phyloP scores from a whole-genome alignment of 148 eudicot genomes.

The Rhododendron molle region DNA sequence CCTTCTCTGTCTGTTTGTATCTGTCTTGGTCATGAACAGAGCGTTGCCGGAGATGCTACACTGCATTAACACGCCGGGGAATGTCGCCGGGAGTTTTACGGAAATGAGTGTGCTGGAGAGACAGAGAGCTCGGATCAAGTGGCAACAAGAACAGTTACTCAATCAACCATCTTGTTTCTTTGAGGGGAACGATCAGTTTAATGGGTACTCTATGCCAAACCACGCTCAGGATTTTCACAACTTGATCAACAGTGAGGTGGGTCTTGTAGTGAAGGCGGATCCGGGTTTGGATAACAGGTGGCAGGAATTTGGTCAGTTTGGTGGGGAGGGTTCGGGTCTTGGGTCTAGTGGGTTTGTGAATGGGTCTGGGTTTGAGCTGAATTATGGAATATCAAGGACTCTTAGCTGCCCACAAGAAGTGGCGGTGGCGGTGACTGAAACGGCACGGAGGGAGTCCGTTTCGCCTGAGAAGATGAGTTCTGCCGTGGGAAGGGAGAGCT shows the following conservation, averaged over 20 bases:
- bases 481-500: slow-evolving; percentile 41
- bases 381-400: slow-evolving; percentile 45
- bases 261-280: slow-evolving; percentile 47
- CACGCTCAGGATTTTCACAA: slow-evolving; percentile 15
- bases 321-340: slow-evolving; percentile 16
- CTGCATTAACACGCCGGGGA: slow-evolving; percentile 24
- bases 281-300: slow-evolving; percentile 55
- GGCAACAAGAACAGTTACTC: slow-evolving; percentile 50
- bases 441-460: slow-evolving; percentile 20
- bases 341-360: slow-evolving; percentile 20
- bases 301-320: slow-evolving; percentile 35
- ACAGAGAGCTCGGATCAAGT: slow-evolving; percentile 45
- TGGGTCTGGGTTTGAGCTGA: slow-evolving; percentile 28
- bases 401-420: slow-evolving; percentile 42
- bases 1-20: neutral
- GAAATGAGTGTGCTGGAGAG: slow-evolving; percentile 66
- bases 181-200: slow-evolving; percentile 28
- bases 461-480: slow-evolving; percentile 32
- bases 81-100: slow-evolving; percentile 26
- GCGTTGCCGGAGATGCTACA: slow-evolving; percentile 42
- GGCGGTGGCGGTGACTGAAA: slow-evolving; percentile 20
- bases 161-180: slow-evolving; percentile 33
- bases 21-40: slow-evolving; percentile 32
- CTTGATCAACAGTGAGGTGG: slow-evolving; percentile 11
- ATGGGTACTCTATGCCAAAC: slow-evolving; percentile 8